Percentiles rank a stretch among this genome's conserved stretches.
These are phyloP conservation scores for Lyophyllum semitale DNA, from an alignment of 768 basidiomycete genomes.

Conservation along the genomic window DNA sequence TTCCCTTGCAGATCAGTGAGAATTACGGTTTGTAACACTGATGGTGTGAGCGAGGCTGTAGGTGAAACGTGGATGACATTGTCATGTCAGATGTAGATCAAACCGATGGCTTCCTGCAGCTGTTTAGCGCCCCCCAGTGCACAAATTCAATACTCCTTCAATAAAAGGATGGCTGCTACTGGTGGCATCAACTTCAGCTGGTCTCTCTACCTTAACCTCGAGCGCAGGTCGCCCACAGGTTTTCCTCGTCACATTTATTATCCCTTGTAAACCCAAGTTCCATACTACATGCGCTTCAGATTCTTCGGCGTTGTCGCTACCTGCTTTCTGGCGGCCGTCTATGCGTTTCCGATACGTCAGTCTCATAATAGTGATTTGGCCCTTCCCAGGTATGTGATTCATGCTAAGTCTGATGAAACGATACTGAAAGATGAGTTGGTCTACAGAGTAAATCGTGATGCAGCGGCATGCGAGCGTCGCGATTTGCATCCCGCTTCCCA, in stretches of 20 bases:
- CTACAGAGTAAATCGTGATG: neutral
- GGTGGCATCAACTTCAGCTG: neutral
- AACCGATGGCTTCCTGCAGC: too few relatives aligned
- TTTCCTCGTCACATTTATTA: neutral
- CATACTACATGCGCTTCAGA: neutral
- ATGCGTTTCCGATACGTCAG: neutral
- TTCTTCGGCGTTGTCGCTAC: neutral
- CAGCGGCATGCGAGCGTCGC: neutral
- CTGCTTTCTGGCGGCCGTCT: neutral
- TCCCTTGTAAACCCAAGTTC: neutral
- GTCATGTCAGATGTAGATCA: too few relatives aligned
- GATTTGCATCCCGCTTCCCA: neutral
- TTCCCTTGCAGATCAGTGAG: too few relatives aligned
- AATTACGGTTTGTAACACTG: too few relatives aligned
- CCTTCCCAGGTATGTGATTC: neutral
- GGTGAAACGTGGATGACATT: too few relatives aligned
- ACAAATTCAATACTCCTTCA: neutral
- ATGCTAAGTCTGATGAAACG: neutral
- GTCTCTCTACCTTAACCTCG: neutral
- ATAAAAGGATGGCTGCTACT: neutral
- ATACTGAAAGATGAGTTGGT: neutral
- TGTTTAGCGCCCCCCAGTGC: too few relatives aligned
- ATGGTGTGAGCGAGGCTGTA: too few relatives aligned
- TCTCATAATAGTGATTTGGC: neutral
- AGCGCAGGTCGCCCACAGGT: neutral